Percentiles rank a stretch among this genome's conserved stretches.
Evolutionary conservation across 179 eudicot genomes (phyloP).

Genomic region (Nepenthes alata): DNA sequence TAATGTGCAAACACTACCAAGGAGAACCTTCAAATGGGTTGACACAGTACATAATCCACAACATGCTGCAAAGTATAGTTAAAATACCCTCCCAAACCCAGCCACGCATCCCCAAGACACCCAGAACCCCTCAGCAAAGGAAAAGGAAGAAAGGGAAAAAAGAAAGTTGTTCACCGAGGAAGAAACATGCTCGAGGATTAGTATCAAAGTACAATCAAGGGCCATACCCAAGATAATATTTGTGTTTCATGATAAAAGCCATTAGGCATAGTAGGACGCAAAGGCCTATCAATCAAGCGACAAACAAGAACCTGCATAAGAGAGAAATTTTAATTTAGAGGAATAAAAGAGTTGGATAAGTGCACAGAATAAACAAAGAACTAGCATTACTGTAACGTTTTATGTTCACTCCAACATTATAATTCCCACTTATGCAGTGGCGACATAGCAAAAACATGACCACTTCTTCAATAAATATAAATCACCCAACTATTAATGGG

Average conservation of each 20-base stretch:
- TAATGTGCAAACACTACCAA: no score
- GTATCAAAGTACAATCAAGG: slow-evolving; percentile 6
- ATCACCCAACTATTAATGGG: no score
- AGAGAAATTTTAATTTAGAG: not conserved
- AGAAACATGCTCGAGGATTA: no score
- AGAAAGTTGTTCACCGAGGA: not conserved
- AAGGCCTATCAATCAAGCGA: slow-evolving; percentile 96
- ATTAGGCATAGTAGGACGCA: slow-evolving; percentile 91
- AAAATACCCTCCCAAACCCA: no score
- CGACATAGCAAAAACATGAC: no score
- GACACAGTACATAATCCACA: no score
- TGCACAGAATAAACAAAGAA: not conserved
- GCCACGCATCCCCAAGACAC: no score
- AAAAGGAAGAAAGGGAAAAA: no score
- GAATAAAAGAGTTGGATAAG: not conserved
- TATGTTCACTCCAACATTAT: not conserved
- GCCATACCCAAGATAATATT: slow-evolving; percentile 86
- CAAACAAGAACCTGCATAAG: slow-evolving; percentile 82
- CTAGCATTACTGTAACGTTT: not conserved
- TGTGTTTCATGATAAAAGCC: slow-evolving; percentile 99
- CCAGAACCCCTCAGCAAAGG: no score
- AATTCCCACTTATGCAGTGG: not conserved
- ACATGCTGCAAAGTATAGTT: no score
- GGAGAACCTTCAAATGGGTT: no score
- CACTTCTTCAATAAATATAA: no score